These are phyloP conservation scores for Lentinula sp. DNA, from an alignment of 768 basidiomycete species.

Conservation along the genomic window DNA sequence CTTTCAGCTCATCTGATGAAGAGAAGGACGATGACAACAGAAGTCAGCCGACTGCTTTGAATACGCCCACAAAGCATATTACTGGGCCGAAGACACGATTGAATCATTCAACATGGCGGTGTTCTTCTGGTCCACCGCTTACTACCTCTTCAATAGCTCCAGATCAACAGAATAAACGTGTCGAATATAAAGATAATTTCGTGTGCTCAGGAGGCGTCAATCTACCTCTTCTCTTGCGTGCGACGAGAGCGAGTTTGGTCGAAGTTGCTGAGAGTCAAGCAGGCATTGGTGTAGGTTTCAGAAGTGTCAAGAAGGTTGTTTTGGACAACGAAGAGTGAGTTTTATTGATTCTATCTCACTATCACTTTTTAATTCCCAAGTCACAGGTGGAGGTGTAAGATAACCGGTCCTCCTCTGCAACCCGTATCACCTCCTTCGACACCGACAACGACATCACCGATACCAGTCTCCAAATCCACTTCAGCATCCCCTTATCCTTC, in stretches of 20 bases:
- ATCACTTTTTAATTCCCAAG: not conserved
- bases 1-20: not conserved
- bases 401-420: not conserved
- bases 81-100: not conserved
- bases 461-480: conserved; percentile 9
- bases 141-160: not conserved
- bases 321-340: conserved; percentile 69
- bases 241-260: conserved; percentile 43
- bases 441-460: conserved; percentile 6
- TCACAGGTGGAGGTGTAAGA: conserved; percentile 1
- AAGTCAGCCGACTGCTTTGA: not conserved
- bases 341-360: not conserved
- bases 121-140: not conserved
- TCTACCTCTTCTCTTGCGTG: conserved; percentile 47
- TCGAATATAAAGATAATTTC: conserved; percentile 35
- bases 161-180: conserved; percentile 16
- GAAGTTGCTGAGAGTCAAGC: conserved; percentile 43
- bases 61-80: not conserved
- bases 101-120: not conserved
- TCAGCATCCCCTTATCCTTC: not conserved
- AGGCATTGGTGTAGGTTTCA: conserved; percentile 34
- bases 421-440: conserved; percentile 19
- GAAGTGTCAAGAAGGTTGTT: not conserved
- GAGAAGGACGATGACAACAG: not conserved
- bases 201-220: conserved; percentile 62